These are phyloP conservation scores for Silene uniflora DNA, from an alignment of 148 eudicot genomes.

Conservation along the genomic window DNA sequence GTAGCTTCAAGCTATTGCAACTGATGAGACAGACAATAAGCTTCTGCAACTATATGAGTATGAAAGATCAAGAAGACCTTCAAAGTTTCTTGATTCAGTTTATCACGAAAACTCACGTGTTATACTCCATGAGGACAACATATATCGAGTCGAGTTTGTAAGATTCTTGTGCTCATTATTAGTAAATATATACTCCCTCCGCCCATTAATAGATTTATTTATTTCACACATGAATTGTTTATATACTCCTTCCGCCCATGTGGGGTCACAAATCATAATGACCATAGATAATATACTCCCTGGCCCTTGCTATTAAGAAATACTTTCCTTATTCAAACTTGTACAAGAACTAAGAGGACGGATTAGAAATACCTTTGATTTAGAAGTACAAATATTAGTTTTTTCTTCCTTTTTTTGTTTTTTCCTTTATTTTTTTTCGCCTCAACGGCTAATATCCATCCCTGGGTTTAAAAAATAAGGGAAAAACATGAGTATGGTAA, in stretches of 20 bases:
- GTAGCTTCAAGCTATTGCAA: constrained; percentile 89
- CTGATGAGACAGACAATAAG: constrained; percentile 77
- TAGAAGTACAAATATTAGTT: no score
- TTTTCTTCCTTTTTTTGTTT: no score
- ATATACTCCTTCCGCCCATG: not conserved
- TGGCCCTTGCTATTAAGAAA: not conserved
- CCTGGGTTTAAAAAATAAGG: no score
- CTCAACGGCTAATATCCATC: no score
- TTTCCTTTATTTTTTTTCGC: no score
- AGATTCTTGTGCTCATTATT: constrained; percentile 26
- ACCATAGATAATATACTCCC: not conserved
- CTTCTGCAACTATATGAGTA: constrained; percentile 79
- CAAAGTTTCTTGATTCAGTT: constrained; percentile 61
- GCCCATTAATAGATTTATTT: no score
- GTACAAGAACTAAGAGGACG: no score
- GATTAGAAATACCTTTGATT: no score
- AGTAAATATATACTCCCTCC: not conserved
- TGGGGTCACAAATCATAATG: not conserved
- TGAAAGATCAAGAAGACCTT: constrained; percentile 70
- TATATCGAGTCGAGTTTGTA: constrained; percentile 85
- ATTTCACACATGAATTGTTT: not conserved
- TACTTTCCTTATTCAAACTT: not conserved
- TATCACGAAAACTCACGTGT: constrained; percentile 87
- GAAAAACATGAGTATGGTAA: no score
- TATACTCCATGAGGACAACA: constrained; percentile 83